phyloP scores from a whole-genome alignment of 768 basidiomycete genomes.

The Podaxis sp. region DNA sequence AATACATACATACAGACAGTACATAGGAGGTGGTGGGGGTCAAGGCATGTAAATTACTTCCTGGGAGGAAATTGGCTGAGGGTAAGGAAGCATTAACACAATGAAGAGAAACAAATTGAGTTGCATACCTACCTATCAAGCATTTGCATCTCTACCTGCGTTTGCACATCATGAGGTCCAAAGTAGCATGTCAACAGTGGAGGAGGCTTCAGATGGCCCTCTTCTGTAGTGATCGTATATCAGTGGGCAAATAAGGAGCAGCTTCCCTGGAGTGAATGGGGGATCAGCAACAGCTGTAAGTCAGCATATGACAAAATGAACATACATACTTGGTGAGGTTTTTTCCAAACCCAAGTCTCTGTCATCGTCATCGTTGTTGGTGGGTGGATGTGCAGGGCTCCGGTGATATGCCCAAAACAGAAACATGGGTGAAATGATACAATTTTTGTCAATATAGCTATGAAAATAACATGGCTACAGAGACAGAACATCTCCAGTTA shows the following conservation, averaged over 20 bases:
- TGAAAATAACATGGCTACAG: no score
- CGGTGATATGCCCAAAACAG: no score
- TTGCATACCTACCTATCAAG: slow-evolving; percentile 69
- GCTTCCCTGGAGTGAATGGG: slow-evolving; percentile 43
- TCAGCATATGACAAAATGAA: slow-evolving; percentile 12
- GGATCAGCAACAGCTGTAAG: slow-evolving; percentile 12
- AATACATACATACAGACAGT: no score
- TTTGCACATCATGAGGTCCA: slow-evolving; percentile 59
- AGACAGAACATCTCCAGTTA: no score
- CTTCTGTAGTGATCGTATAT: slow-evolving; percentile 44
- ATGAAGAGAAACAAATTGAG: neutral
- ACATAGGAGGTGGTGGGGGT: slow-evolving; percentile 40
- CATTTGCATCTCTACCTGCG: slow-evolving; percentile 44
- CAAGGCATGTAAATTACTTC: slow-evolving; percentile 66
- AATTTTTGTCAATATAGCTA: no score
- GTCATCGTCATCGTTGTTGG: no score
- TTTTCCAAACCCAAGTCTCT: slow-evolving; percentile 22
- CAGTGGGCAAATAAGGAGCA: slow-evolving; percentile 57
- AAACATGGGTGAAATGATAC: no score
- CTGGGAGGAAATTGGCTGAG: slow-evolving; percentile 58
- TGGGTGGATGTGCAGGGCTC: no score
- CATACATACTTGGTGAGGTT: slow-evolving; percentile 49
- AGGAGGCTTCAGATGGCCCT: slow-evolving; percentile 48
- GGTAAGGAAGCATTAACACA: neutral
- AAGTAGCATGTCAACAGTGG: slow-evolving; percentile 60